Conservation (phyloP, 2,329 filamentous ascomycete genomes). For the Diaporthe humulicola region DNA sequence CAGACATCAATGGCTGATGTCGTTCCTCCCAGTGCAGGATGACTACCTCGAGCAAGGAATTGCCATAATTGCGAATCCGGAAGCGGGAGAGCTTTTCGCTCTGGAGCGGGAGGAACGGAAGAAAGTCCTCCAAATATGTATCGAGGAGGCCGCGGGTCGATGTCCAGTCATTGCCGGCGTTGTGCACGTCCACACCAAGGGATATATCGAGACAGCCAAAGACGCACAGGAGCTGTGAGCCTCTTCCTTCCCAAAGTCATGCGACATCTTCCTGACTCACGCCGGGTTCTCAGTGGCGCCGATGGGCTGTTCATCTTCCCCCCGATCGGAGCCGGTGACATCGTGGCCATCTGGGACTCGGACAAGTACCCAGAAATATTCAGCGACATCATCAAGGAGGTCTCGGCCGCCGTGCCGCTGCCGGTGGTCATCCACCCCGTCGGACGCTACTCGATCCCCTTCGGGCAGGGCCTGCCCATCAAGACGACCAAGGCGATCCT, state of each 20-base stretch:
- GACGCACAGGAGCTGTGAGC: constrained; percentile 10
- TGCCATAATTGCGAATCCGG: not conserved
- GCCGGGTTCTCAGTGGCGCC: not conserved
- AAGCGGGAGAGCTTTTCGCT: constrained; percentile 5
- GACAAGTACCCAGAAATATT: constrained; percentile 14
- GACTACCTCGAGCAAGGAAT: not conserved
- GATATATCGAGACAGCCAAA: constrained; percentile 8
- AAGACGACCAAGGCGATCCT: constrained; percentile 17
- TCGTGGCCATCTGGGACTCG: constrained; percentile 15
- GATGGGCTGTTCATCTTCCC: constrained; percentile 9
- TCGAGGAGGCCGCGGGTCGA: not conserved
- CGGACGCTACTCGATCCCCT: constrained; percentile 10
- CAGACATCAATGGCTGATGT: not conserved
- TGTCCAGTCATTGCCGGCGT: constrained; percentile 7
- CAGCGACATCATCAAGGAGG: constrained; percentile 16
- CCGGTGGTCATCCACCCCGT: not conserved
- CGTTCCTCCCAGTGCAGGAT: not conserved
- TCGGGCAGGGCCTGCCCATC: not conserved
- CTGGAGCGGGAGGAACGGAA: not conserved
- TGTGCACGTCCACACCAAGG: constrained; percentile 1
- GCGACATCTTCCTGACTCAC: not conserved
- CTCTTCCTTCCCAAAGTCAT: fast-evolving
- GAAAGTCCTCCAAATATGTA: not conserved
- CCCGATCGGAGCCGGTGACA: not conserved
- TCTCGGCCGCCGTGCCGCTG: not conserved